Conservation (phyloP, 169 alveolate genomes). For the Prorocentrum cordatum region DNA sequence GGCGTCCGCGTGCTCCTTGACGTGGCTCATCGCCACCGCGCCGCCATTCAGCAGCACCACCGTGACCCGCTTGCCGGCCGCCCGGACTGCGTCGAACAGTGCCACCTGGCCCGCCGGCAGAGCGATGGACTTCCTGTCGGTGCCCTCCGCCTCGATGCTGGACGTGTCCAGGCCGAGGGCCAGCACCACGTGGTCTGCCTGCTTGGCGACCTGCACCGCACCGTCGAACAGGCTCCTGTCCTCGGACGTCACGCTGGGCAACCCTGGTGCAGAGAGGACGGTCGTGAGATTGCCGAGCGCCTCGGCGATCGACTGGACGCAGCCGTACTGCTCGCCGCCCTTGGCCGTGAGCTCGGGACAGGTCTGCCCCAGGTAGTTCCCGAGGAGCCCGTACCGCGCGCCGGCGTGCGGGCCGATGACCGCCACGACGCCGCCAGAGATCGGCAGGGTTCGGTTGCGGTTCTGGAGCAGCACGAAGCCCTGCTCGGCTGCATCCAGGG, state of each 20-base stretch:
- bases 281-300: not conserved
- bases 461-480: conserved; percentile 8
- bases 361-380: conserved; percentile 17
- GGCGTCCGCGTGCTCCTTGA: not conserved
- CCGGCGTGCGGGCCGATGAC: conserved; percentile 15
- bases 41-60: conserved; percentile 30
- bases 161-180: not conserved
- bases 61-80: not conserved
- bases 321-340: too few species aligned
- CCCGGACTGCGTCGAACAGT: not conserved
- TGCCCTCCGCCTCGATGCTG: not conserved
- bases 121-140: not conserved
- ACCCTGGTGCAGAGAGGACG: not conserved
- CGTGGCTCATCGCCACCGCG: not conserved
- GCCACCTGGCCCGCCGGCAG: not conserved
- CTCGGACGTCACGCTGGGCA: not conserved
- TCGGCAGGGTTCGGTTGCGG: not conserved
- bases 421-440: not conserved
- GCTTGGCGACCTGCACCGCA: not conserved
- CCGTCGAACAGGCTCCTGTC: not conserved
- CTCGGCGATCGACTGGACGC: not conserved
- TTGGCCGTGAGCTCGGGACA: not conserved
- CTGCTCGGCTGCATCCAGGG: not conserved
- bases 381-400: not conserved
- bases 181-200: not conserved